These are phyloP conservation scores for Phallus indusiatus DNA, from an alignment of 768 basidiomycete species.

Conservation along the genomic window DNA sequence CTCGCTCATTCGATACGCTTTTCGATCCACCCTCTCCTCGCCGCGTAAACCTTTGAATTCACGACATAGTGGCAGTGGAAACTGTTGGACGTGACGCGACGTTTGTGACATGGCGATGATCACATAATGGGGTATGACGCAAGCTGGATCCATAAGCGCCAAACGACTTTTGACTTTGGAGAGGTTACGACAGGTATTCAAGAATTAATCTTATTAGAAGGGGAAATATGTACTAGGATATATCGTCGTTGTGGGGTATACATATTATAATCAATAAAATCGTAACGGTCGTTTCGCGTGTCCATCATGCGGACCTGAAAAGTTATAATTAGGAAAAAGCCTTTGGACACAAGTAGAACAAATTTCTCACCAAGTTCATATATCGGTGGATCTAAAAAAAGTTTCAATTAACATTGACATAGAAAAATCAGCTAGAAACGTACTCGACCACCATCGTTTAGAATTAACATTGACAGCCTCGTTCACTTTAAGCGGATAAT, in stretches of 20 bases:
- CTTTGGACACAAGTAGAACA: not conserved
- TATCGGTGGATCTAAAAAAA: not conserved
- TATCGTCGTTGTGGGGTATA: not conserved
- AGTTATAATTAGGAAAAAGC: not conserved
- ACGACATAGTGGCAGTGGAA: too few species aligned
- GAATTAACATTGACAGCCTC: not conserved
- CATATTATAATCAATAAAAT: not conserved
- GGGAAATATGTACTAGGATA: not conserved
- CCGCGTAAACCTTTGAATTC: too few species aligned
- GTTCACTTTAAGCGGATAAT: conserved; percentile 11
- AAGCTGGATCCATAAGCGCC: too few species aligned
- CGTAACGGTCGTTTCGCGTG: not conserved
- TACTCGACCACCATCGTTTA: conserved; percentile 14
- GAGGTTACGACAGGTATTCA: too few species aligned
- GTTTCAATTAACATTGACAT: not conserved
- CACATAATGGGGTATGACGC: too few species aligned
- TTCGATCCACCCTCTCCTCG: too few species aligned
- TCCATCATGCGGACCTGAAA: not conserved
- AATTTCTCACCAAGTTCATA: not conserved
- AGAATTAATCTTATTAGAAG: not conserved
- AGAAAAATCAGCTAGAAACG: not conserved
- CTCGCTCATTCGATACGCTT: too few species aligned
- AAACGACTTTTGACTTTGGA: too few species aligned
- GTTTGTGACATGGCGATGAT: too few species aligned
- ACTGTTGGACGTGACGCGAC: too few species aligned